phyloP scores from a whole-genome alignment of 768 basidiomycete genomes.

The Pilatotrama ljubarskyi region DNA sequence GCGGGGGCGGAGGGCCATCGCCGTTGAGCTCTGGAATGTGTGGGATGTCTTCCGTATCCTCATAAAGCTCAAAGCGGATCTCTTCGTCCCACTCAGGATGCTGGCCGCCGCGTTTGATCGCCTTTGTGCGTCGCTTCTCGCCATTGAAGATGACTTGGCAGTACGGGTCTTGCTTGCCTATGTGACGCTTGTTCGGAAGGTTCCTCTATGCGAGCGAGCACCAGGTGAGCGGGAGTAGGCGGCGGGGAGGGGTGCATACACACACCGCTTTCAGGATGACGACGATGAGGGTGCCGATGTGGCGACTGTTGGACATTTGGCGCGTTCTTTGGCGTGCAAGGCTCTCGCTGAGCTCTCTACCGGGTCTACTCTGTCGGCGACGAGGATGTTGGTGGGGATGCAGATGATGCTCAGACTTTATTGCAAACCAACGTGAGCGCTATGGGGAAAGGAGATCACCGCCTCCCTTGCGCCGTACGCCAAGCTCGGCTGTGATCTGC shows the following conservation, averaged over 20 bases:
- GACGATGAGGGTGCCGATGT: constrained; percentile 91
- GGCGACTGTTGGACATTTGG: constrained; percentile 55
- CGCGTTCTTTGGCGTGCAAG: not conserved
- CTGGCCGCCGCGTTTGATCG: constrained; percentile 96
- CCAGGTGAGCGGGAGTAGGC: constrained; percentile 4
- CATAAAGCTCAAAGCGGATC: constrained; percentile 85
- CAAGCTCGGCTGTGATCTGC: constrained; percentile 13
- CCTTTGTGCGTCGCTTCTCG: constrained; percentile 84
- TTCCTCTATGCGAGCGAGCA: constrained; percentile 57
- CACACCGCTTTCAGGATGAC: constrained; percentile 93
- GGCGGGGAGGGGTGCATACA: constrained; percentile 23
- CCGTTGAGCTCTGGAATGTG: constrained; percentile 37
- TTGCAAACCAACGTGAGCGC: constrained; percentile 10
- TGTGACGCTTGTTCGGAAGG: constrained; percentile 87
- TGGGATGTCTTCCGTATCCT: constrained; percentile 53
- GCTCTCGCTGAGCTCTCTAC: not conserved
- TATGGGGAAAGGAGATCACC: constrained; percentile 7
- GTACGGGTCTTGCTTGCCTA: constrained; percentile 97
- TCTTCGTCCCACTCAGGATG: constrained; percentile 99
- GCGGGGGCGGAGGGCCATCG: constrained; percentile 54
- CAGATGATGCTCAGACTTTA: constrained; percentile 16
- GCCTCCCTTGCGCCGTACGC: constrained; percentile 5
- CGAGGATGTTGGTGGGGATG: constrained; percentile 4
- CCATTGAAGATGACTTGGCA: constrained; percentile 77
- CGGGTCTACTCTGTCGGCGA: not conserved